A percentile compares a stretch with the other conserved stretches of the same genome.
Evolutionary conservation across 2,329 filamentous ascomycete genomes (phyloP).

Genomic region (Cytospora mali): DNA sequence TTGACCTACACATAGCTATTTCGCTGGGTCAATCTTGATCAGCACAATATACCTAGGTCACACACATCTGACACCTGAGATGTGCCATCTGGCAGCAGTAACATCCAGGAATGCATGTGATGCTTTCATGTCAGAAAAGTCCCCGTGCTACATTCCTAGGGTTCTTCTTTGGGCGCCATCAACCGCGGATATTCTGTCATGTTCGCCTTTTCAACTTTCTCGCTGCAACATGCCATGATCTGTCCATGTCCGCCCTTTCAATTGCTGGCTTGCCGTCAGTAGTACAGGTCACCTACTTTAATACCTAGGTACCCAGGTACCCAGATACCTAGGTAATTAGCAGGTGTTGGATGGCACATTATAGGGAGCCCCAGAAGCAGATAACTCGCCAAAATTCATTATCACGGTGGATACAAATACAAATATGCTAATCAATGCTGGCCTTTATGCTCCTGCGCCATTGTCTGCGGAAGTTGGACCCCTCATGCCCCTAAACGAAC

Average conservation of each 20-base stretch:
- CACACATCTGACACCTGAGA: background rate
- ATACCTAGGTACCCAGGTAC: too few relatives aligned
- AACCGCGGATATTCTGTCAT: too few relatives aligned
- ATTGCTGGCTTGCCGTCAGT: background rate
- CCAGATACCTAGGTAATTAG: too few relatives aligned
- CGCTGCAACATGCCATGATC: background rate
- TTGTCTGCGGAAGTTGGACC: background rate
- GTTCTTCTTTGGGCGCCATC: too few relatives aligned
- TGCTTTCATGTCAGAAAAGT: too few relatives aligned
- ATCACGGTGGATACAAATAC: too few relatives aligned
- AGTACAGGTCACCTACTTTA: too few relatives aligned
- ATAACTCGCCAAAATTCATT: too few relatives aligned
- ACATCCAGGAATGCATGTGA: background rate
- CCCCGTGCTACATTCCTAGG: too few relatives aligned
- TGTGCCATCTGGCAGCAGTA: background rate
- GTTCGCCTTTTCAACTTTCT: background rate
- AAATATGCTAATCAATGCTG: background rate
- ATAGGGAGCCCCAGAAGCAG: too few relatives aligned
- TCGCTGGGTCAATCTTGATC: background rate
- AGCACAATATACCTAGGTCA: background rate
- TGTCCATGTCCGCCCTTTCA: background rate
- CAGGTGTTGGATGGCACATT: background rate
- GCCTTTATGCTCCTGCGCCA: background rate
- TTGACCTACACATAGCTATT: background rate
- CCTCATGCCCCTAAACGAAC: background rate